Conservation (phyloP, 108 stramenopile genomes). For the Nitzschia sp. region DNA sequence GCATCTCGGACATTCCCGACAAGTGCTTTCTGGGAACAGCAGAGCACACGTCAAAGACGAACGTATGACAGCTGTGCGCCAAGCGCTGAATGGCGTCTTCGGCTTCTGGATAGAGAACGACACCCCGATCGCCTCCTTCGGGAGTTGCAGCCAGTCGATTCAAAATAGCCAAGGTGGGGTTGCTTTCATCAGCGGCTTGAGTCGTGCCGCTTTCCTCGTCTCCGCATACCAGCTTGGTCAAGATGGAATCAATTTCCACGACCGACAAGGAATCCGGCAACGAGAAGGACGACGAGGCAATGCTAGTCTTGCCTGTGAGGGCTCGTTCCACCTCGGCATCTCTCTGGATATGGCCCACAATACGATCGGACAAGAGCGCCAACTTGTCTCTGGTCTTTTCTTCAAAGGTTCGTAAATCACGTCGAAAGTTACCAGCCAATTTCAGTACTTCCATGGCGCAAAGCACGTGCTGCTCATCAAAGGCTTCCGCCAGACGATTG, state of each 20-base stretch:
- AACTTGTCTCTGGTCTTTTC: conserved; percentile 58
- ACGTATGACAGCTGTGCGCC: conserved; percentile 66
- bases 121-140: conserved; percentile 12
- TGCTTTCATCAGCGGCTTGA: conserved; percentile 6
- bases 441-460: conserved; percentile 78
- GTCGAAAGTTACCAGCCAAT: conserved; percentile 66
- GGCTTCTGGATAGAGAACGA: conserved; percentile 53
- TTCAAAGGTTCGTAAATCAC: conserved; percentile 58
- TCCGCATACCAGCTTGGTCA: conserved; percentile 63
- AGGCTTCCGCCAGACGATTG: conserved; percentile 39
- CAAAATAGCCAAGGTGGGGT: conserved; percentile 41
- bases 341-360: conserved; percentile 31
- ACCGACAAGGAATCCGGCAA: conserved; percentile 73
- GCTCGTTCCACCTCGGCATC: conserved; percentile 37
- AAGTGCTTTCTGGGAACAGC: conserved; percentile 71
- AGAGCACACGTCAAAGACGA: conserved; percentile 84
- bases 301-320: neutral
- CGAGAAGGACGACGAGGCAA: conserved; percentile 15
- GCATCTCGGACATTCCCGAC: conserved; percentile 64
- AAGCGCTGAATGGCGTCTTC: conserved; percentile 55
- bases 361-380: conserved; percentile 46
- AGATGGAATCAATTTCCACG: conserved; percentile 70
- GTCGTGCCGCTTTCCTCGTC: conserved; percentile 12
- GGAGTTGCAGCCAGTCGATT: conserved; percentile 35
- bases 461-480: conserved; percentile 81